Evolutionary conservation across 352 stramenopile genomes (phyloP), one percentile per base, ranked within the genome.

Genomic region (Pythium vanterpoolii): DNA sequence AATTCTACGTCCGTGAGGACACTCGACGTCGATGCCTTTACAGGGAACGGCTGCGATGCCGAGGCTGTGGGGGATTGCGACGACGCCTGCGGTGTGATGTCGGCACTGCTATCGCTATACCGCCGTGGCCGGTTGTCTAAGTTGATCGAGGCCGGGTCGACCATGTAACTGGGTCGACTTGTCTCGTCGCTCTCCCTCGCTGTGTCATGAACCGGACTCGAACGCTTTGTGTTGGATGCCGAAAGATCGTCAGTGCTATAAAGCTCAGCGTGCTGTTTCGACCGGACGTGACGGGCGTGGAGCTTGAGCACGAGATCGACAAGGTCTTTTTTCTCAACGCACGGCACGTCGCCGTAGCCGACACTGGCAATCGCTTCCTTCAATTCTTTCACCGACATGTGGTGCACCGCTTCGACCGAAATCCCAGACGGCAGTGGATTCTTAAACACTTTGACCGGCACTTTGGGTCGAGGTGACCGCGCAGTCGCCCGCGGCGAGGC

Each of bases 281-380:
- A 65, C 7, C 69, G 65, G 7, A 73, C 38, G 51, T 89, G 86
- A n/a, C 80, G 77, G 14, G 71, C 66, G 53, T 92, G 85, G 1
- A 94, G 71, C 65, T 90, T 91, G 19, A 90, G 65, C 34, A 93
- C 81, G n/a, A 95, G 73, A 10, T 93, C 80, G 44, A 95, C 72
- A 36, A 95, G 72, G 24, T 95, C 85, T 40, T 76, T 72, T 65
- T 93, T 95, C 61, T 95, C 85, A 38, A 95, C 82, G 46, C 83
- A 88, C 28, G 82, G 73, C 16, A 85, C 68, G 52, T 90, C 79
- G 26, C 78, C 83, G 42, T 90, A 90, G 8, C 83, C 83, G 1
- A 78, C 83, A 19, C 81, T 76, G 21, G 80, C 75, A 23, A 92
- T 83, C 21, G 76, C 83, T 44, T 79, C 66, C 55, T 93, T 95